Evolutionary conservation across 148 eudicot species (phyloP), one percentile per base, ranked within the genome.

Genomic region (Rhododendron vialii): DNA sequence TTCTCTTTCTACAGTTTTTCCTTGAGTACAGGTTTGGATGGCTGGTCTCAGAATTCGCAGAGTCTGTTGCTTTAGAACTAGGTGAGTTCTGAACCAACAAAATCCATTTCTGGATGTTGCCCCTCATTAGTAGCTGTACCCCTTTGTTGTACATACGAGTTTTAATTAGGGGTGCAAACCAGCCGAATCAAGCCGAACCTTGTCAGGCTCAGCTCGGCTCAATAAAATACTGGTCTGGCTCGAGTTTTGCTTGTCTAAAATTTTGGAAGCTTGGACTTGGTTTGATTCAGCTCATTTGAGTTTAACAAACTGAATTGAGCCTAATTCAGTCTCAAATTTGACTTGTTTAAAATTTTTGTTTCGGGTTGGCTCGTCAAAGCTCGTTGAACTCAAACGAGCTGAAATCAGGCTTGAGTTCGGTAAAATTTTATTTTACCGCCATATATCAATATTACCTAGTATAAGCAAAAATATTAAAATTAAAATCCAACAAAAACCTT

Each of bases 1-100:
- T 82, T 81, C 87, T 85, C 79, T 86, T 87, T 81, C 87, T 90
- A 47, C 96, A 97, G 98, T 73, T 94, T 84, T 97, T 95, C 87
- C 99, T 98, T 71, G 99, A 94, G 82, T 97, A 94, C 88, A 92
- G 99, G 90, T 97, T 97, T 86, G 91, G 90, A 82, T 95, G 98
- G 99, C 85, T 97, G 88, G 91, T 97, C 17, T 86, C 93, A 78
- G 96, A 90, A 85, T 97, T 97, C 86, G 90, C 92, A 61, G 93
- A 95, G 88, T 83, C 89, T 79, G 89, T 97, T 82, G 89, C 92
- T 87, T 87, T 85, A 41, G 99, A 97, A 93, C 98, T 97, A 90
- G 98, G 99, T 95, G 86, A 90, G 99, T 90, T 75, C 43, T 48
- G 83, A 85, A 47, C 43, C 69, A 35, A 47, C 12, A 45, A n/a